These are phyloP conservation scores for Discostella pseudostelligera DNA, from an alignment of 108 stramenopile species.

Conservation along the genomic window DNA sequence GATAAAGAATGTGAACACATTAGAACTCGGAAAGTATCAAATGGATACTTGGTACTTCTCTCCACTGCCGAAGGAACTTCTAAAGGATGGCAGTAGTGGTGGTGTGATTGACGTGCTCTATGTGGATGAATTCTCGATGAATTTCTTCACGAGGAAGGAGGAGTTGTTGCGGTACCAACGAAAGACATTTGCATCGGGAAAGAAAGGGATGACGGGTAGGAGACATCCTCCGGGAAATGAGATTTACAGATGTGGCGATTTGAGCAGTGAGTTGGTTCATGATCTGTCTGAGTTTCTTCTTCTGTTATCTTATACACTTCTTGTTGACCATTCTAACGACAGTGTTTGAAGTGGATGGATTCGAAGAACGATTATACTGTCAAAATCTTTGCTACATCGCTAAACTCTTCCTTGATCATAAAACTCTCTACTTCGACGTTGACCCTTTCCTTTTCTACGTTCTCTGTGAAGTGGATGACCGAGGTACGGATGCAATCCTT, in stretches of 20 bases:
- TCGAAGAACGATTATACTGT: constrained; percentile 89
- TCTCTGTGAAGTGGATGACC: constrained; percentile 87
- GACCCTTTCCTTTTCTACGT: constrained; percentile 99
- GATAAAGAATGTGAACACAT: constrained; percentile 91
- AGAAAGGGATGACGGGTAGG: constrained; percentile 15
- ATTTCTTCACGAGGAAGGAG: constrained; percentile 88
- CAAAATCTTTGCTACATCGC: constrained; percentile 98
- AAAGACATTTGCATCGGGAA: constrained; percentile 43
- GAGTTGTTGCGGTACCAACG: constrained; percentile 88
- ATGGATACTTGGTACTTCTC: constrained; percentile 99
- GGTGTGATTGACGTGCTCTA: constrained; percentile 91
- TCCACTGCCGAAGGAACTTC: constrained; percentile 94
- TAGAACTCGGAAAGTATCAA: constrained; percentile 87
- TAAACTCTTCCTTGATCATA: constrained; percentile 99
- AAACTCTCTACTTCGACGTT: constrained; percentile 98
- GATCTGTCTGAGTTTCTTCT: not conserved
- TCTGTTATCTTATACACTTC: not conserved
- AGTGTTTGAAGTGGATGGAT: constrained; percentile 77
- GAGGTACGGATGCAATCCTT: constrained; percentile 29
- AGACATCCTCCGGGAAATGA: constrained; percentile 91
- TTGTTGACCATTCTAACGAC: no score
- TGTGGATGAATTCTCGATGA: constrained; percentile 95
- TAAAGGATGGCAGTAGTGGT: constrained; percentile 48
- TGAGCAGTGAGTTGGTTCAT: constrained; percentile 52
- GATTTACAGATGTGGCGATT: constrained; percentile 69